Evolutionary conservation across 2,329 filamentous ascomycete species (phyloP).

Genomic region (Fusarium annulatum): DNA sequence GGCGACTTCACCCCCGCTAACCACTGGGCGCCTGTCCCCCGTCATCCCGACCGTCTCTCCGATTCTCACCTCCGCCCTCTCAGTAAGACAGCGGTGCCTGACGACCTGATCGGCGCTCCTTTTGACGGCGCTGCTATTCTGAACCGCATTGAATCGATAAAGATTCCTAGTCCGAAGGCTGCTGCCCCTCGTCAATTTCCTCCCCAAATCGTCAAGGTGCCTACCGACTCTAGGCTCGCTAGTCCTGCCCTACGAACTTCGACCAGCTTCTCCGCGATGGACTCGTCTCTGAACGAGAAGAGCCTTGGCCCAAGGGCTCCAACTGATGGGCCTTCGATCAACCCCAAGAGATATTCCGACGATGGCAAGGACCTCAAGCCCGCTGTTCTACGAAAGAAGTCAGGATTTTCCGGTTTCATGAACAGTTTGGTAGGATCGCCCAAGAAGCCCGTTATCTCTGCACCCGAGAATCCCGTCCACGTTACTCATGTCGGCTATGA

Average conservation of each 20-base stretch:
- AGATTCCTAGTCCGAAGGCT: slow-evolving; percentile 49
- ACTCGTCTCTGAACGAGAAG: slow-evolving; percentile 53
- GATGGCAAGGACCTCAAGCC: slow-evolving; percentile 74
- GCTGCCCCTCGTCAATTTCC: slow-evolving; percentile 45
- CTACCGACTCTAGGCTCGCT: slow-evolving; percentile 61
- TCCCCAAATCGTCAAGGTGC: slow-evolving; percentile 59
- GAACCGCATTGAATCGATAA: slow-evolving; percentile 67
- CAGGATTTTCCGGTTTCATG: slow-evolving; percentile 88
- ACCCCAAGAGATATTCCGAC: slow-evolving; percentile 81
- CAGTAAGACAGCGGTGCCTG: slow-evolving; percentile 49
- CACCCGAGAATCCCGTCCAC: slow-evolving; percentile 96
- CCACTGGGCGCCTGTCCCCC: slow-evolving; percentile 44
- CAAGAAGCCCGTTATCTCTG: slow-evolving; percentile 94
- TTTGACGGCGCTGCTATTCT: slow-evolving; percentile 73
- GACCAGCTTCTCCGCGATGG: slow-evolving; percentile 61
- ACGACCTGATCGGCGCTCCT: slow-evolving; percentile 72
- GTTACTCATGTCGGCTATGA: slow-evolving; percentile 98
- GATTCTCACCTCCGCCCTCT: slow-evolving; percentile 42
- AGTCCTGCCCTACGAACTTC: slow-evolving; percentile 72
- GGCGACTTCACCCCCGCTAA: slow-evolving; percentile 58
- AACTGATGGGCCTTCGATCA: slow-evolving; percentile 60
- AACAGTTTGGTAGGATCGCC: slow-evolving; percentile 85
- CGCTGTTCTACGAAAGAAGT: slow-evolving; percentile 80
- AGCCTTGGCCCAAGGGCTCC: slow-evolving; percentile 46
- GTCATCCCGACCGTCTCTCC: slow-evolving; percentile 45